phyloP scores from a whole-genome alignment of 352 stramenopile genomes.

The Pythium monospermum region DNA sequence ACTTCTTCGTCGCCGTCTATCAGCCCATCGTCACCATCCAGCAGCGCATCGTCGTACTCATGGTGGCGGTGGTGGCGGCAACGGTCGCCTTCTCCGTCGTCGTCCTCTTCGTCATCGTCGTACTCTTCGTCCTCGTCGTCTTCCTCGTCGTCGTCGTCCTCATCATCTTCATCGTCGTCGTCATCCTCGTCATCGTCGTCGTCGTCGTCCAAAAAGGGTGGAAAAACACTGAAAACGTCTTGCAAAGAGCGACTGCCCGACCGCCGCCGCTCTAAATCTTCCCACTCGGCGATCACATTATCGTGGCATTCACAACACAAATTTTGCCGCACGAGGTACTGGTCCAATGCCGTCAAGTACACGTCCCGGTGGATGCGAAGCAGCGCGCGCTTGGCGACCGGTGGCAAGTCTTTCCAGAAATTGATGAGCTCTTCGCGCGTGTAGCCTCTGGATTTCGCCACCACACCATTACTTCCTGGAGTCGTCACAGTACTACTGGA shows the following conservation, averaged over 20 bases:
- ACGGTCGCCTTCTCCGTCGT: slow-evolving; percentile 3
- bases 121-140: slow-evolving; percentile 26
- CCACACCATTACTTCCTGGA: no score
- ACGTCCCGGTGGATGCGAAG: slow-evolving; percentile 69
- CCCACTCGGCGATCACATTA: slow-evolving; percentile 79
- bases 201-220: slow-evolving; percentile 66
- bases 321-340: slow-evolving; percentile 74
- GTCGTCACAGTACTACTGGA: no score
- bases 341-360: slow-evolving; percentile 61
- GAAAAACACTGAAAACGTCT: slow-evolving; percentile 74
- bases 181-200: slow-evolving; percentile 62
- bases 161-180: slow-evolving; percentile 46
- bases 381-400: slow-evolving; percentile 57
- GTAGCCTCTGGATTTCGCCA: slow-evolving; percentile 41
- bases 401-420: slow-evolving; percentile 70
- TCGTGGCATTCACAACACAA: slow-evolving; percentile 81
- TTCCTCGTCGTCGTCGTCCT: slow-evolving; percentile 48
- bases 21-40: slow-evolving; percentile 34
- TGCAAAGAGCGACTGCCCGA: slow-evolving; percentile 62
- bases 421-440: slow-evolving; percentile 74
- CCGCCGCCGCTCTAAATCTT: slow-evolving; percentile 65
- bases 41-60: slow-evolving; percentile 33
- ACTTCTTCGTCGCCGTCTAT: slow-evolving; percentile 57
- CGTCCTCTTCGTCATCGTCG: slow-evolving; percentile 32
- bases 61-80: slow-evolving; percentile 8